Evolutionary conservation across 164 flowering plant genomes (phyloP), one percentile per base, ranked within the genome.

Genomic region (Stephania cephalantha): DNA sequence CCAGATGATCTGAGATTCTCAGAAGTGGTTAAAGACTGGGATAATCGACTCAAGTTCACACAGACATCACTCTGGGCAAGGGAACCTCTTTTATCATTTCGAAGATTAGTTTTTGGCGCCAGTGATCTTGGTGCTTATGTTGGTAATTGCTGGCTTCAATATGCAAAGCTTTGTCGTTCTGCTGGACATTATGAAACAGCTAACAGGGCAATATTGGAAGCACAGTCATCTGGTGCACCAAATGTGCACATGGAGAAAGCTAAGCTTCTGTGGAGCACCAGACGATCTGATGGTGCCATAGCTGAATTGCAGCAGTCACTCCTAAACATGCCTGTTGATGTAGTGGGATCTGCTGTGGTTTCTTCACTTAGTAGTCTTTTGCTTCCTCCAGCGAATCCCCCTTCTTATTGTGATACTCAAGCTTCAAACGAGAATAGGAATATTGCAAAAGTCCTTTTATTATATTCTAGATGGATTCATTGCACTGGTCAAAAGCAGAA

Each of bases 171-270:
- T 20, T 96, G 99, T 80, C 97, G 98, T 46, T 82, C 89, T 78
- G 95, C 99, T 78, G 98, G 97, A 78, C 99, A 96, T 73, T 94
- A 89, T 88, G 99, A 96, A 83, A 94, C 97, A 10, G 97, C 99
- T 74, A 91, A 89, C 69, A 84, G 93, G 67, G 97, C 99, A 78
- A 94, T 94, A 83, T 81, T 94, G 65, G 99, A 94, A 84, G 94
- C 98, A 12, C 90, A 89, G 80, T 88, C 90, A 77, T 89, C 90
- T 20, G 95, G 94, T 83, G 93, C 93, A 72, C 85, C 92, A 71
- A 90, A 90, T 80, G 94, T 91, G 77, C 97, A 91, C 86, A 87
- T 91, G 80, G 98, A 96, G 80, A 96, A 94, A 82, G 97, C 99
- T 68, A 96, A 94, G 84, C 97, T 96, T 85, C 78, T 96, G 4